Base-by-base conservation (phyloP, 1,284 basidiomycete genomes). In the Sparassis latifolia region DNA sequence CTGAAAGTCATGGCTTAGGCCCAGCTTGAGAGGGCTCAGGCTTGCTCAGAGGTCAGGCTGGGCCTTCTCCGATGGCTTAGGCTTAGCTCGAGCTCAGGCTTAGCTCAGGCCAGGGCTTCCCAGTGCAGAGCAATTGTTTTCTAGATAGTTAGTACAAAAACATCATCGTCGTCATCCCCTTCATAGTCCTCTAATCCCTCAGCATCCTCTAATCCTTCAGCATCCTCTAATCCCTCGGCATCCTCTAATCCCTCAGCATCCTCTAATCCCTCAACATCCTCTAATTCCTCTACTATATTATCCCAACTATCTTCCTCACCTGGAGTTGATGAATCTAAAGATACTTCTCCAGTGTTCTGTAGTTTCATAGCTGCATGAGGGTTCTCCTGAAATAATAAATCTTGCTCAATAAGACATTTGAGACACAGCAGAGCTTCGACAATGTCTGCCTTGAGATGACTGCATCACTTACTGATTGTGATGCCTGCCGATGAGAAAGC, bases 401-500 rank as follows among this genome's bases (percentile, higher is more conserved):
- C 35, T 6, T 12, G 35, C 7, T 12, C 7, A 12, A 37, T 37
- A 37, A 12, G 7, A 37, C 35, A 37, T 12, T 37, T 37, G 35
- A 37, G 1, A 12, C 35, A 6, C 12, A 7, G 35, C 35, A 37
- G 12, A 7, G 35, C 35, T 37, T 37, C 35, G 35, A 37, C 35
- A 37, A 37, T 12, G 12, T 37, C 35, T 1, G 7, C 35, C 12
- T 37, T 37, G 12, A 37, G 35, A 6, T 12, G 35, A 12, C 12
- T 37, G 7, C 35, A 12, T 6, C 35, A 37, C 35, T 37, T 59
- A 30, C 32, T 52, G 30, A 62, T 54, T 29, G 61, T 62, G 44
- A 63, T 55, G 2, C 60, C 55, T 9, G 42, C 61, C 38, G 44
- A 44, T 12, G 52, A 53, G 32, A 53, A 53, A 4, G 52, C 49